These are phyloP conservation scores for Podospora tetraspora DNA, from an alignment of 495 filamentous ascomycete species.

Conservation along the genomic window DNA sequence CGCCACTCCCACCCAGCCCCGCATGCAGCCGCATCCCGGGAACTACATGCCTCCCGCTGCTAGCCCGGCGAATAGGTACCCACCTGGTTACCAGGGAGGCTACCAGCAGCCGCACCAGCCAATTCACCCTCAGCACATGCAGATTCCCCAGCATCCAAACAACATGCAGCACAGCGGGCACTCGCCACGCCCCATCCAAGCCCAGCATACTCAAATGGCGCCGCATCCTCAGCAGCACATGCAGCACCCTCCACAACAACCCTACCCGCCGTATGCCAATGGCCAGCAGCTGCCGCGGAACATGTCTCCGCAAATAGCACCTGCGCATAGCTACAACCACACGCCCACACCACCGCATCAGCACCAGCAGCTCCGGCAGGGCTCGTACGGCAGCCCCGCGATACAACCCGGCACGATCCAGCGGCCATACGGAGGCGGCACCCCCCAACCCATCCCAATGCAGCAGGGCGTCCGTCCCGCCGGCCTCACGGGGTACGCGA, in stretches of 20 bases:
- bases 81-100: constrained; percentile 24
- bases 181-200: constrained; percentile 25
- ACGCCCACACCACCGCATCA: constrained; percentile 30
- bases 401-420: constrained; percentile 28
- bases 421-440: constrained; percentile 20
- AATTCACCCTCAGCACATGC: constrained; percentile 34
- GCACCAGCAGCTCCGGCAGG: constrained; percentile 26
- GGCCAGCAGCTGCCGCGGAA: constrained; percentile 30
- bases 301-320: constrained; percentile 33
- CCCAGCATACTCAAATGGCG: constrained; percentile 21
- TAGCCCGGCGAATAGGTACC: constrained; percentile 28
- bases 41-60: constrained; percentile 28
- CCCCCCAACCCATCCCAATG: constrained; percentile 16
- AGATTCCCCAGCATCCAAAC: constrained; percentile 16
- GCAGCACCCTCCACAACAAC: constrained; percentile 27
- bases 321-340: constrained; percentile 25
- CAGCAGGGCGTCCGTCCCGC: constrained; percentile 14
- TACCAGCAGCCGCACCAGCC: constrained; percentile 28
- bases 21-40: constrained; percentile 28
- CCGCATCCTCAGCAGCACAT: constrained; percentile 32
- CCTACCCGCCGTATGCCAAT: constrained; percentile 28
- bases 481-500: constrained; percentile 31
- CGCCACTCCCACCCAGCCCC: constrained; percentile 34
- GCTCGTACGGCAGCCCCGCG: constrained; percentile 22
- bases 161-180: constrained; percentile 20